Conservation (phyloP, 768 basidiomycete genomes). For the Erythrobasidium yunnanense region DNA sequence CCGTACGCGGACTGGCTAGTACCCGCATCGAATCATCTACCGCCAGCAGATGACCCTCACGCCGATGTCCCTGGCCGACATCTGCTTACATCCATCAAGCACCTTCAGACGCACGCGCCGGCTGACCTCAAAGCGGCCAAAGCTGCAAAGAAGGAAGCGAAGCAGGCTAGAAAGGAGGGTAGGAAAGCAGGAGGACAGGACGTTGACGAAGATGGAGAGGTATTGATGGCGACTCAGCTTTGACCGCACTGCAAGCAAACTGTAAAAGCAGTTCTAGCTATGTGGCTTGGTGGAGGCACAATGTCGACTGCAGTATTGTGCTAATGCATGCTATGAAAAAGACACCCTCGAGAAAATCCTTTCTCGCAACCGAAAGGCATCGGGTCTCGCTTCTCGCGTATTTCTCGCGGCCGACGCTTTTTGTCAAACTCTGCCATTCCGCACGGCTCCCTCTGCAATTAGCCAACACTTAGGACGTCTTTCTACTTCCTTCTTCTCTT, state of each 20-base stretch:
- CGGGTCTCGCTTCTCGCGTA: too few species aligned
- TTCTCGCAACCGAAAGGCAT: too few species aligned
- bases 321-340: too few species aligned
- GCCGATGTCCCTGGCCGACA: background rate
- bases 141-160: background rate
- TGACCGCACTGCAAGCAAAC: too few species aligned
- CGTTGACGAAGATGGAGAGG: background rate
- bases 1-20: background rate
- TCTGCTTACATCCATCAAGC: slow-evolving; percentile 5
- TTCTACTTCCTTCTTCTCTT: too few species aligned
- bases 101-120: background rate
- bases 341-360: too few species aligned
- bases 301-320: background rate
- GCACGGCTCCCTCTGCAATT: too few species aligned
- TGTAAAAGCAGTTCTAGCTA: too few species aligned
- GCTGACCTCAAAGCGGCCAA: background rate
- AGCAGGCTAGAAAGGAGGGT: background rate
- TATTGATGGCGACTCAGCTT: background rate
- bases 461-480: too few species aligned
- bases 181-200: background rate
- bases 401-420: too few species aligned
- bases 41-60: background rate
- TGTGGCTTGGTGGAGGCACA: background rate
- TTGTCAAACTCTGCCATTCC: too few species aligned
- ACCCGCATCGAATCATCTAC: background rate